Percentiles rank a stretch among this genome's conserved stretches.
Conservation (phyloP, 371 early-diverging fungal genomes). For the Mycotypha africana region DNA sequence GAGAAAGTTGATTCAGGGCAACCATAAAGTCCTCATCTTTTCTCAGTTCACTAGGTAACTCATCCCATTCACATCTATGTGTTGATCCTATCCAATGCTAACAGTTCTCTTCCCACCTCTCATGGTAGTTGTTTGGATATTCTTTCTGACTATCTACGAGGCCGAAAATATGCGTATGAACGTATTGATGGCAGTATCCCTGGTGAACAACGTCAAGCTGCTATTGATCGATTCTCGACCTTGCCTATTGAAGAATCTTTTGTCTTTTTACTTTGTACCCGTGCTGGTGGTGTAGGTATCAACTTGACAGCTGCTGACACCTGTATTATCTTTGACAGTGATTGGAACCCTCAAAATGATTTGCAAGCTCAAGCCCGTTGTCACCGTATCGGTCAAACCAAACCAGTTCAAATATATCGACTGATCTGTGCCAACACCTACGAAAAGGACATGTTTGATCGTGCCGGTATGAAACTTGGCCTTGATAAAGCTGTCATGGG, state of each 20-base stretch:
- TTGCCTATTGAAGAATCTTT: slow-evolving; percentile 66
- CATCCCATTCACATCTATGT: neutral
- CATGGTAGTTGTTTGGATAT: slow-evolving; percentile 22
- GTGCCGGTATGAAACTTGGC: slow-evolving; percentile 89
- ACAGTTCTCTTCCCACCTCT: neutral
- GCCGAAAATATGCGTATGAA: slow-evolving; percentile 71
- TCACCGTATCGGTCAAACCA: slow-evolving; percentile 93
- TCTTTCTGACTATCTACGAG: slow-evolving; percentile 79
- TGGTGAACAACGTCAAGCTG: slow-evolving; percentile 87
- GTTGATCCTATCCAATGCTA: neutral
- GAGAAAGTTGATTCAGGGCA: slow-evolving; percentile 65
- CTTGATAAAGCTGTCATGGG: slow-evolving; percentile 82
- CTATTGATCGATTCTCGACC: slow-evolving; percentile 88
- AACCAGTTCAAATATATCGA: slow-evolving; percentile 81
- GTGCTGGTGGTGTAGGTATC: slow-evolving; percentile 93
- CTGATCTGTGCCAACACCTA: slow-evolving; percentile 89
- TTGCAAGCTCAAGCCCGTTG: slow-evolving; percentile 91
- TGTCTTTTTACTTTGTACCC: slow-evolving; percentile 79
- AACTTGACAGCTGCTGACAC: slow-evolving; percentile 93
- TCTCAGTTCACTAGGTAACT: slow-evolving; percentile 83
- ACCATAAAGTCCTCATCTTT: slow-evolving; percentile 91
- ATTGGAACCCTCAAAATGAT: slow-evolving; percentile 97
- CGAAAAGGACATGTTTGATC: slow-evolving; percentile 94
- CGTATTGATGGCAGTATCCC: slow-evolving; percentile 87
- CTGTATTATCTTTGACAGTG: slow-evolving; percentile 91